These are phyloP conservation scores for Remersonia thermophila DNA, from an alignment of 2,329 filamentous ascomycete species.

Conservation along the genomic window DNA sequence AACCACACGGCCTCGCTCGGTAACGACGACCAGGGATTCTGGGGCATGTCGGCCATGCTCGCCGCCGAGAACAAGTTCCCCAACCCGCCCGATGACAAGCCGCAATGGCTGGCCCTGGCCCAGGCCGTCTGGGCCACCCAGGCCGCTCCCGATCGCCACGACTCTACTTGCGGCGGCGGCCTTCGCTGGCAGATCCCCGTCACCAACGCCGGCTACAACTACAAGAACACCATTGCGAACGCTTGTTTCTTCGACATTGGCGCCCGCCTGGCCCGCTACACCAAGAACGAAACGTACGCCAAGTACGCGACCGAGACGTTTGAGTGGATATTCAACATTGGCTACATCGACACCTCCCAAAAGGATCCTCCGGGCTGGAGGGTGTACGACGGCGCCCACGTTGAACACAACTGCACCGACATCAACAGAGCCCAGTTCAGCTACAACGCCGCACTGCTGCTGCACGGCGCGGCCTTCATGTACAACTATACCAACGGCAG, in stretches of 20 bases:
- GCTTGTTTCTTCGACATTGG: constrained; percentile 50
- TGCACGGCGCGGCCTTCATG: constrained; percentile 55
- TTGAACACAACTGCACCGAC: constrained; percentile 45
- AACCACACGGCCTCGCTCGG: constrained; percentile 48
- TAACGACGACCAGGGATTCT: constrained; percentile 59
- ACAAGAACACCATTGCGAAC: constrained; percentile 44
- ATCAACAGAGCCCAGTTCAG: constrained; percentile 53
- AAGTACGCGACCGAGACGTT: constrained; percentile 49
- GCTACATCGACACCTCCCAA: constrained; percentile 45
- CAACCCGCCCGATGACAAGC: constrained; percentile 40
- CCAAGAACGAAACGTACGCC: constrained; percentile 51
- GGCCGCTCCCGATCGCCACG: constrained; percentile 50
- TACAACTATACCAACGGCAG: constrained; percentile 50
- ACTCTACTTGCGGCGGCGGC: constrained; percentile 52
- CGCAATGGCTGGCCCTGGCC: constrained; percentile 53
- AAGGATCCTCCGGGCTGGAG: constrained; percentile 29
- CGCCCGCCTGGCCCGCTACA: constrained; percentile 60
- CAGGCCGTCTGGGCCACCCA: constrained; percentile 58
- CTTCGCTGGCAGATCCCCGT: constrained; percentile 67
- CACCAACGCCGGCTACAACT: constrained; percentile 63
- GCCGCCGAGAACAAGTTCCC: constrained; percentile 55
- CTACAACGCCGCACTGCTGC: constrained; percentile 50
- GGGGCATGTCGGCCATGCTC: constrained; percentile 56
- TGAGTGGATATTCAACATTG: constrained; percentile 44
- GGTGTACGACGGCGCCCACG: constrained; percentile 52